A percentile compares a stretch with the other conserved stretches of the same genome.
Conservation (phyloP, 2,329 filamentous ascomycete genomes). For the Beauveria rudraprayagi region DNA sequence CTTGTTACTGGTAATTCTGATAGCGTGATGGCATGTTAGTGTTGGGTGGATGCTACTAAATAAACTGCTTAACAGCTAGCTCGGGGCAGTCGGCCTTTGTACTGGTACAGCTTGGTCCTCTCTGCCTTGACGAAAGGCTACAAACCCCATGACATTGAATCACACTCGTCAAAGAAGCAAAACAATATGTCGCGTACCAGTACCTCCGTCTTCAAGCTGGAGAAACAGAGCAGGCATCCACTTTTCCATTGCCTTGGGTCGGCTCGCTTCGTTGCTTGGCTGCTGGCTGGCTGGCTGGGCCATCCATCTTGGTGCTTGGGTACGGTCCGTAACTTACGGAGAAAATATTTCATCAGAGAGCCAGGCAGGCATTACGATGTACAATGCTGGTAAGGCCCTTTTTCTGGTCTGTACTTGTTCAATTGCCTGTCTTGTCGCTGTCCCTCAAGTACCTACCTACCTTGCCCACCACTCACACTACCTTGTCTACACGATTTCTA, state of each 20-base stretch:
- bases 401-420: not conserved
- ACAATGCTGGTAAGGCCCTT: too few relatives aligned
- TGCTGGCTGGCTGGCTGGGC: not conserved
- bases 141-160: too few relatives aligned
- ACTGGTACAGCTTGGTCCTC: not conserved
- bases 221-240: not conserved
- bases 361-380: too few relatives aligned
- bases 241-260: constrained; percentile 8
- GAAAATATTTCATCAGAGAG: too few relatives aligned
- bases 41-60: not conserved
- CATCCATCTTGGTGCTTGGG: not conserved
- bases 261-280: constrained; percentile 7
- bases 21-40: not conserved
- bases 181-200: not conserved
- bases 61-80: not conserved
- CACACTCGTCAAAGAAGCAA: not conserved
- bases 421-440: not conserved
- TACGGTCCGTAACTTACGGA: not conserved
- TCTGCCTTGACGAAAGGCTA: too few relatives aligned
- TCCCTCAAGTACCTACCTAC: not conserved
- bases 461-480: not conserved
- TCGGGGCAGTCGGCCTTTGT: not conserved
- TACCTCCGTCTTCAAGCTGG: not conserved
- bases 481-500: not conserved
- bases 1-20: too few relatives aligned